A percentile compares a stretch with the other conserved stretches of the same genome.
Conservation (phyloP, 1,139 yeast species). For the Nakaseomyces nivariensis region DNA sequence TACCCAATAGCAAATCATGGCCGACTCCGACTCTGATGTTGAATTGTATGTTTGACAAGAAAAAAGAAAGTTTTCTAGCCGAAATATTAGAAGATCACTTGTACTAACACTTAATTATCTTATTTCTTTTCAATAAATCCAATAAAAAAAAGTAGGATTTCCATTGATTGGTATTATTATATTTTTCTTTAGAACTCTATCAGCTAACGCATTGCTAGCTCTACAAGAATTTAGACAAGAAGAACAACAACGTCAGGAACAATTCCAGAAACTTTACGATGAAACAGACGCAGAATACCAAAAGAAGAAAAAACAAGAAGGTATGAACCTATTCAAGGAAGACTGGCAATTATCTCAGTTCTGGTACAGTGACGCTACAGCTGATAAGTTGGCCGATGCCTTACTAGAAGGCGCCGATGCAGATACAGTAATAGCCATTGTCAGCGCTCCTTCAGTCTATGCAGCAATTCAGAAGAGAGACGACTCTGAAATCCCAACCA, state of each 20-base stretch:
- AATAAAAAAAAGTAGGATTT: too few species aligned
- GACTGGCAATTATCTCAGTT: slow-evolving; percentile 94
- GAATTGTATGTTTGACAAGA: neutral
- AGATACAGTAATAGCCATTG: slow-evolving; percentile 60
- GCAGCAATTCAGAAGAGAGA: slow-evolving; percentile 62
- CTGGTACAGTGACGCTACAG: slow-evolving; percentile 74
- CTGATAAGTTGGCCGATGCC: slow-evolving; percentile 55
- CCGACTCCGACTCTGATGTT: slow-evolving; percentile 1
- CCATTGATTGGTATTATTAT: neutral
- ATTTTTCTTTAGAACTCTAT: slow-evolving; percentile 35
- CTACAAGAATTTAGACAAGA: slow-evolving; percentile 61
- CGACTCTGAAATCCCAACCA: slow-evolving; percentile 46
- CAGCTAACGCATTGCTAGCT: slow-evolving; percentile 70
- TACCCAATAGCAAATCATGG: neutral
- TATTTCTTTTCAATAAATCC: neutral
- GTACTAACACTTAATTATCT: too few species aligned
- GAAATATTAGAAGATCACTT: too few species aligned
- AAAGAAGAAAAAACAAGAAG: slow-evolving; percentile 28
- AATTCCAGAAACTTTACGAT: slow-evolving; percentile 47
- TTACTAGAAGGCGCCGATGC: slow-evolving; percentile 66
- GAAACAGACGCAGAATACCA: slow-evolving; percentile 45
- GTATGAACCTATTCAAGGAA: slow-evolving; percentile 66
- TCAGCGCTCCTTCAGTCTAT: slow-evolving; percentile 86
- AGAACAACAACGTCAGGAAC: slow-evolving; percentile 48
- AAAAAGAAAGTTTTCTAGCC: neutral